Percentiles rank a stretch among this genome's conserved stretches.
Conservation (phyloP, 2,329 filamentous ascomycete genomes). For the Cladorrhinum sp. region DNA sequence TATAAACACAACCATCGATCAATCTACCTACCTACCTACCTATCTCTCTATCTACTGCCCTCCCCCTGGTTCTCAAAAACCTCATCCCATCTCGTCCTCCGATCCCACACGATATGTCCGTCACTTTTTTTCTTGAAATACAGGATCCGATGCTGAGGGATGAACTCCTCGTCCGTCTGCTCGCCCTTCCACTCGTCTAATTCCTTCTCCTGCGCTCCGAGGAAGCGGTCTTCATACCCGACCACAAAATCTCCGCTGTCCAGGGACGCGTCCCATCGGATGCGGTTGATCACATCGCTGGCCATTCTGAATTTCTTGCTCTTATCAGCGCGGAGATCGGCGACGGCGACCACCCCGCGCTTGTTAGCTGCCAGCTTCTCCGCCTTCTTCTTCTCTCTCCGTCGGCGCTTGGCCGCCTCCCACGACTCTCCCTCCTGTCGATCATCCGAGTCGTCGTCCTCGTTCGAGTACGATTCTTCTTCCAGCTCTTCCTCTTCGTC, state of each 20-base stretch:
- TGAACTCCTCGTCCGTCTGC: slow-evolving; percentile 63
- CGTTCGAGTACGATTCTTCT: slow-evolving; percentile 19
- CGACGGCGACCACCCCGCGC: slow-evolving; percentile 10
- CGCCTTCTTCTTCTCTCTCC: neutral
- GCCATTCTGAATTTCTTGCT: slow-evolving; percentile 54
- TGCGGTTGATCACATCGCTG: slow-evolving; percentile 55
- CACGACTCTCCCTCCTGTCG: slow-evolving; percentile 13
- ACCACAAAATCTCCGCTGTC: slow-evolving; percentile 53
- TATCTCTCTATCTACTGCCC: neutral
- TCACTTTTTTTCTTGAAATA: slow-evolving; percentile 57
- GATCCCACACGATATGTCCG: slow-evolving; percentile 54
- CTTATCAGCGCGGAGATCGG: slow-evolving; percentile 34
- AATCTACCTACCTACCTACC: neutral
- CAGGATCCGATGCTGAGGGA: slow-evolving; percentile 61
- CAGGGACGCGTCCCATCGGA: slow-evolving; percentile 57
- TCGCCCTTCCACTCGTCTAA: slow-evolving; percentile 58
- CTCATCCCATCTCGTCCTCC: slow-evolving; percentile 49
- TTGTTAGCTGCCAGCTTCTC: slow-evolving; percentile 23
- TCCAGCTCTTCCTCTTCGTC: slow-evolving; percentile 35
- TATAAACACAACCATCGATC: too few relatives aligned
- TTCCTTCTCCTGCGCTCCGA: slow-evolving; percentile 51
- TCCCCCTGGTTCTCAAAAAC: slow-evolving; percentile 42
- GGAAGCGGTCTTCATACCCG: slow-evolving; percentile 60
- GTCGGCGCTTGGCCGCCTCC: neutral
- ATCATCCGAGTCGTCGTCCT: slow-evolving; percentile 19